phyloP scores from a whole-genome alignment of 2,329 filamentous ascomycete genomes.

The Botrytis elliptica region DNA sequence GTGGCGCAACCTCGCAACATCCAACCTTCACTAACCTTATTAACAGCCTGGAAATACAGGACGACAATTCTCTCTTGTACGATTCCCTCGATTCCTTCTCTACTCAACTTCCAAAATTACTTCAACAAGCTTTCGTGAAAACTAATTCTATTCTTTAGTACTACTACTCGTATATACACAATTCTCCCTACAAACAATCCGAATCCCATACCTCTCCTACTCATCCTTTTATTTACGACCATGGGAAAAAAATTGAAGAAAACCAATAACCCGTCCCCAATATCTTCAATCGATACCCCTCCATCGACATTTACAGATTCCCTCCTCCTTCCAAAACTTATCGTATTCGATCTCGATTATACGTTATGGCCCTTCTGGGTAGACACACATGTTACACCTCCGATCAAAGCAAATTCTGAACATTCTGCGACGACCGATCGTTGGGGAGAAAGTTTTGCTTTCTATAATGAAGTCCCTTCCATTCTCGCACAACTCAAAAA shows the following conservation, averaged over 20 bases:
- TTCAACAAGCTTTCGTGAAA: too few species aligned
- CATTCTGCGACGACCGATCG: conserved; percentile 50
- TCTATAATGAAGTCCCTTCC: conserved; percentile 68
- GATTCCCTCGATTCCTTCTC: too few species aligned
- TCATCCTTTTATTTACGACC: conserved; percentile 19
- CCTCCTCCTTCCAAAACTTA: conserved; percentile 51
- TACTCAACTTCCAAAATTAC: too few species aligned
- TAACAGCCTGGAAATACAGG: background rate
- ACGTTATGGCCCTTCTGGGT: conserved; percentile 99
- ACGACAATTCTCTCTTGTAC: background rate
- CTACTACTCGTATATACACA: background rate
- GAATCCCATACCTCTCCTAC: conserved; percentile 6
- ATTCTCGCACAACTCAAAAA: conserved; percentile 58
- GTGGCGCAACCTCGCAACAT: background rate
- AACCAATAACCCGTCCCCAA: conserved; percentile 17
- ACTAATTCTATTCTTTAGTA: background rate
- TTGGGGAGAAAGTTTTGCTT: conserved; percentile 64
- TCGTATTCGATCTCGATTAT: conserved; percentile 96
- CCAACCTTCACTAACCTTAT: too few species aligned
- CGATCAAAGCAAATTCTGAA: conserved; percentile 55
- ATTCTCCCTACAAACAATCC: conserved; percentile 1
- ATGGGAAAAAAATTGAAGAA: conserved; percentile 35
- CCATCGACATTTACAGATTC: conserved; percentile 35
- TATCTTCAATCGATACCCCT: conserved; percentile 24
- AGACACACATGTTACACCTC: conserved; percentile 82